These are phyloP conservation scores for Sophora flavescens DNA, from an alignment of 306 rosid genomes.

Conservation along the genomic window DNA sequence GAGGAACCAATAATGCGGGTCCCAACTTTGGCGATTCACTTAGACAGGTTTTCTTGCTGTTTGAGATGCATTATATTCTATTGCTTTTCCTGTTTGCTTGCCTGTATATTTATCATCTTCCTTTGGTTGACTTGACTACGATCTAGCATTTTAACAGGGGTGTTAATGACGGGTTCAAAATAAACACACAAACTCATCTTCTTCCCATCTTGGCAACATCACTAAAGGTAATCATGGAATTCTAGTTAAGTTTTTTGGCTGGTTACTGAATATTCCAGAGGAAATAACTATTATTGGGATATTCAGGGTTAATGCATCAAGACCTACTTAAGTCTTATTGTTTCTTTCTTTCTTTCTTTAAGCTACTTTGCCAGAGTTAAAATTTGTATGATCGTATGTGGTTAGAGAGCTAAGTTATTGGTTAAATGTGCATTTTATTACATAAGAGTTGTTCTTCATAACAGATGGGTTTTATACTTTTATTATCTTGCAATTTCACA, in stretches of 20 bases:
- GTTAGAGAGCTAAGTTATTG: constrained; percentile 17
- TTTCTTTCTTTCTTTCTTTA: background rate
- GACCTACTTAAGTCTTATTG: background rate
- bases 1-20: constrained; percentile 87
- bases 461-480: background rate
- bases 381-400: background rate
- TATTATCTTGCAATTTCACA: constrained; percentile 6
- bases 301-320: constrained; percentile 12
- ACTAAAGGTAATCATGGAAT: constrained; percentile 64
- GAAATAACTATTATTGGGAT: constrained; percentile 3
- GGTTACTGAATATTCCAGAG: background rate
- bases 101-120: constrained; percentile 20
- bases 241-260: background rate
- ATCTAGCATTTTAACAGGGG: constrained; percentile 54
- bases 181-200: constrained; percentile 79
- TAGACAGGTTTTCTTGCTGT: constrained; percentile 68
- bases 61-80: constrained; percentile 5
- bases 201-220: constrained; percentile 89
- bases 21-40: constrained; percentile 92
- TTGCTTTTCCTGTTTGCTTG: constrained; percentile 21
- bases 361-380: constrained; percentile 4
- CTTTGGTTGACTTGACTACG: constrained; percentile 1
- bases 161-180: constrained; percentile 76
- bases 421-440: background rate
- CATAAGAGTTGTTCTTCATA: background rate